Percentiles rank a stretch among this genome's conserved stretches.
Conservation (phyloP, 768 basidiomycete species). For the Pluteus cervinus region DNA sequence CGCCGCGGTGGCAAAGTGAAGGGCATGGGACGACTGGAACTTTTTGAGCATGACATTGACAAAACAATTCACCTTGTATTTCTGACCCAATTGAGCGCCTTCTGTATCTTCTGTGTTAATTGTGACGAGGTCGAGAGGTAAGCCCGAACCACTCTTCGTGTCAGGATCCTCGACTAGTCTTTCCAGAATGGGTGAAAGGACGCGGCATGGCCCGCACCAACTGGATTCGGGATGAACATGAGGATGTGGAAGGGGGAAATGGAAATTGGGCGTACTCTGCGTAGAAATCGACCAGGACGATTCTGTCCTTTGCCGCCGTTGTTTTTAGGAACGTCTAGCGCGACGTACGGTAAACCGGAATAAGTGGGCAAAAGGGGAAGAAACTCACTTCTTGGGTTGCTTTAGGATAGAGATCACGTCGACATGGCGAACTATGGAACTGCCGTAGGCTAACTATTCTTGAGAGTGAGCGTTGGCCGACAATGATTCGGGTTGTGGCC, state of each 20-base stretch:
- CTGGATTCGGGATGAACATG: slow-evolving; percentile 26
- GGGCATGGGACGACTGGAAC: background rate
- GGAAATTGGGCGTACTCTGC: slow-evolving; percentile 53
- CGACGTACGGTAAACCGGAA: slow-evolving; percentile 9
- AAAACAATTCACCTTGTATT: slow-evolving; percentile 38
- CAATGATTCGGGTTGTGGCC: no score
- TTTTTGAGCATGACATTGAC: slow-evolving; percentile 1
- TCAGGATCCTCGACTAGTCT: slow-evolving; percentile 42
- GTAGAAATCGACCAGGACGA: slow-evolving; percentile 75
- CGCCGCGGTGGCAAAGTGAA: background rate
- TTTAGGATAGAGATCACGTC: slow-evolving; percentile 3
- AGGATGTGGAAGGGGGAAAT: slow-evolving; percentile 1
- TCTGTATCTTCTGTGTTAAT: slow-evolving; percentile 55
- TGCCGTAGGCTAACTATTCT: background rate
- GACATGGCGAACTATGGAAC: slow-evolving; percentile 1
- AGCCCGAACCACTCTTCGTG: slow-evolving; percentile 43
- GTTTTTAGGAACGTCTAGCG: slow-evolving; percentile 34
- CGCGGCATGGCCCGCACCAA: slow-evolving; percentile 76
- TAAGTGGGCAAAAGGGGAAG: slow-evolving; percentile 1
- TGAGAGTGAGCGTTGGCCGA: no score
- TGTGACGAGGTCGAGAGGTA: slow-evolving; percentile 65
- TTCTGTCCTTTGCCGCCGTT: slow-evolving; percentile 34
- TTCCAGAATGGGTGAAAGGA: slow-evolving; percentile 65
- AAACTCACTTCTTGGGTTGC: slow-evolving; percentile 4
- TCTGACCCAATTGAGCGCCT: slow-evolving; percentile 41